Evolutionary conservation across 108 stramenopile genomes (phyloP).

Genomic region (Cylindrotheca fusiformis): DNA sequence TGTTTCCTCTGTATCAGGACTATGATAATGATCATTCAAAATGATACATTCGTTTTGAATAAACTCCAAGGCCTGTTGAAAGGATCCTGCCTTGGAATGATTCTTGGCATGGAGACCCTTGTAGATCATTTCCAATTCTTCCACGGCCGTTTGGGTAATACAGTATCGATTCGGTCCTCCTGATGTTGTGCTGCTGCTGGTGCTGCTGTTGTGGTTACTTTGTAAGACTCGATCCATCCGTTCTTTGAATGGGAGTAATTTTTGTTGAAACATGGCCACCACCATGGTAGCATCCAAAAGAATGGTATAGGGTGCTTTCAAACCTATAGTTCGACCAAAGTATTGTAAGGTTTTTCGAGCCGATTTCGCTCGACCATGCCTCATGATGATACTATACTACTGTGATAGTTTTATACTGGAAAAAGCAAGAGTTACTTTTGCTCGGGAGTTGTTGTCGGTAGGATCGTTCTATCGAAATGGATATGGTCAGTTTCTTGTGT

Average conservation of each 20-base stretch:
- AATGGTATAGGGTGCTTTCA: conserved; percentile 65
- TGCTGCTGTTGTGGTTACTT: conserved; percentile 6
- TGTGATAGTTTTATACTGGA: not conserved
- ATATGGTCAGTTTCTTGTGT: too few species aligned
- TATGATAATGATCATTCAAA: conserved; percentile 3
- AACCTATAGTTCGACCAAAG: conserved; percentile 61
- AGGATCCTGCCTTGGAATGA: conserved; percentile 18
- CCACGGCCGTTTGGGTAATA: conserved; percentile 21
- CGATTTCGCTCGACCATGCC: conserved; percentile 83
- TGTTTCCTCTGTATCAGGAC: conserved; percentile 1
- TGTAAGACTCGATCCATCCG: conserved; percentile 44
- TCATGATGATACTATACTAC: conserved; percentile 40
- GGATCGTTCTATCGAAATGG: too few species aligned
- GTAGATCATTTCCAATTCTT: conserved; percentile 22
- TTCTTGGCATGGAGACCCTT: conserved; percentile 11
- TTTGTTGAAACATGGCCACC: conserved; percentile 59
- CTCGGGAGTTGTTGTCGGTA: too few species aligned
- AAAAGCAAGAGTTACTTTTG: too few species aligned
- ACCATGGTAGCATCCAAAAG: conserved; percentile 78
- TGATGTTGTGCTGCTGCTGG: conserved; percentile 9
- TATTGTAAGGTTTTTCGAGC: conserved; percentile 81
- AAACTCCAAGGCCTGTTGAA: conserved; percentile 37
- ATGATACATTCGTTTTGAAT: conserved; percentile 21
- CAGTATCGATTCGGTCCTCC: conserved; percentile 8
- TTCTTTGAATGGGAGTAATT: conserved; percentile 49